Evolutionary conservation across 768 basidiomycete species (phyloP).

Genomic region (Leucosporidium yakuticum): DNA sequence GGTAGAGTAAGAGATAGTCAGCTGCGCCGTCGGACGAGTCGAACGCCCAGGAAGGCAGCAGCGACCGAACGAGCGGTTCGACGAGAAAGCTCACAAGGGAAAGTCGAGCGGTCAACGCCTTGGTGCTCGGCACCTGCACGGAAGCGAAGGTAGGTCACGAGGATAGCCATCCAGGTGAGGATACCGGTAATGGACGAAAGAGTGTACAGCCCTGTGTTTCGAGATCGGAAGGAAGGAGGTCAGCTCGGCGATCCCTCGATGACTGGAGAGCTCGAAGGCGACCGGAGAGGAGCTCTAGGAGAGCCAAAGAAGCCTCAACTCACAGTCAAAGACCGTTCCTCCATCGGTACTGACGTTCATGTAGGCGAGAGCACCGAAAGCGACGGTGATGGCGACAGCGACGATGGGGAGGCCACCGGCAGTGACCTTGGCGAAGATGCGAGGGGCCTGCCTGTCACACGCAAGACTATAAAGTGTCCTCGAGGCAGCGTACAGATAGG

Average conservation of each 20-base stretch:
- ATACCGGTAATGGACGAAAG: conserved; percentile 12
- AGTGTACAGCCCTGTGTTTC: conserved; percentile 7
- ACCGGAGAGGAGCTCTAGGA: no score
- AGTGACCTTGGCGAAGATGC: conserved; percentile 58
- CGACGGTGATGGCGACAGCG: conserved; percentile 61
- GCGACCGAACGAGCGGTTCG: no score
- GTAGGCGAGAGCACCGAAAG: conserved; percentile 59
- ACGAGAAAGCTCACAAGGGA: conserved; percentile 57
- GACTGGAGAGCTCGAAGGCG: no score
- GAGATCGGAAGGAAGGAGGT: no score
- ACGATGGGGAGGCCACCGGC: conserved; percentile 69
- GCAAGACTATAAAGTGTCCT: conserved; percentile 73
- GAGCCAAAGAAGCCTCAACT: background rate
- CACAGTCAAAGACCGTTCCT: conserved; percentile 45
- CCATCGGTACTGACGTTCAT: conserved; percentile 67
- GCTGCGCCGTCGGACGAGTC: no score
- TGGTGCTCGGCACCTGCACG: conserved; percentile 73
- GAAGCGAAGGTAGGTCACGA: conserved; percentile 73
- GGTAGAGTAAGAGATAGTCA: no score
- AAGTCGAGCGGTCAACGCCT: conserved; percentile 60
- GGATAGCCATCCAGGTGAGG: conserved; percentile 74
- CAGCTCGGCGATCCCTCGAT: no score
- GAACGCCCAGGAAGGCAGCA: no score
- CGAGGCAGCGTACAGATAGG: conserved; percentile 83
- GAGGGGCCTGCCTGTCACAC: conserved; percentile 63